A percentile compares a stretch with the other conserved stretches of the same genome.
Conservation (phyloP, 257 asterid genomes). For the Lantana camara region DNA sequence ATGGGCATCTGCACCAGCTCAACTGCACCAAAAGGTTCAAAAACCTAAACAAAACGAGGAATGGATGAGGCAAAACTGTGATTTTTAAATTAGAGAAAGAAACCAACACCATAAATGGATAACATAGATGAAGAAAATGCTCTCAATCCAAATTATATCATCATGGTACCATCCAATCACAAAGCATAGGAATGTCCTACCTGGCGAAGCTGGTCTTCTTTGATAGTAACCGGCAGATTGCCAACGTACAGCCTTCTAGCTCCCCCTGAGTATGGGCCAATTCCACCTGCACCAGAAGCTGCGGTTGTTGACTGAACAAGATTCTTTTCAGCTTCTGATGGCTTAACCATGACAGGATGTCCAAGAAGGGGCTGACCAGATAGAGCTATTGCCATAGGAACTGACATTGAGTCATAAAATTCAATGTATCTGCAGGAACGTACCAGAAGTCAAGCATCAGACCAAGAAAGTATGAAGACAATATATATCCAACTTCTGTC, state of each 20-base stretch:
- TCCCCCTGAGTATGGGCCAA: conserved; percentile 54
- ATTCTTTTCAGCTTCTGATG: conserved; percentile 85
- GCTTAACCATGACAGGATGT: conserved; percentile 73
- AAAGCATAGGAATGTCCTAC: conserved; percentile 31
- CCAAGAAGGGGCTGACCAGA: conserved; percentile 79
- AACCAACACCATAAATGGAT: conserved; percentile 9
- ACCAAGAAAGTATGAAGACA: background rate
- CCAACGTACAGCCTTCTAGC: conserved; percentile 73
- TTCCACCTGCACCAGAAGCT: conserved; percentile 45
- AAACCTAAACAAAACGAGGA: conserved; percentile 42
- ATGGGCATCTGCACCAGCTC: conserved; percentile 77
- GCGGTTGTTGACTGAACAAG: conserved; percentile 65
- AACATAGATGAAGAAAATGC: background rate
- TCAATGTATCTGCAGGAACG: conserved; percentile 60
- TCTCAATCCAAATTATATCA: conserved; percentile 17
- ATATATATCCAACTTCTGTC: conserved; percentile 10
- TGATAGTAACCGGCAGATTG: conserved; percentile 59
- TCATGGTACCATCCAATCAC: conserved; percentile 18
- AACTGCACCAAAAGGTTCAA: conserved; percentile 71
- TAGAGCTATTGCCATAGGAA: conserved; percentile 79
- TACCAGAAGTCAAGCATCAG: background rate
- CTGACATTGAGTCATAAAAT: conserved; percentile 67
- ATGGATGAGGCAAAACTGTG: background rate
- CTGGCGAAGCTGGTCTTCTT: conserved; percentile 76
- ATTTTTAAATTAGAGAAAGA: background rate